These are phyloP conservation scores for Zasmidium angulare DNA, from an alignment of 2,329 filamentous ascomycete genomes.

Conservation along the genomic window DNA sequence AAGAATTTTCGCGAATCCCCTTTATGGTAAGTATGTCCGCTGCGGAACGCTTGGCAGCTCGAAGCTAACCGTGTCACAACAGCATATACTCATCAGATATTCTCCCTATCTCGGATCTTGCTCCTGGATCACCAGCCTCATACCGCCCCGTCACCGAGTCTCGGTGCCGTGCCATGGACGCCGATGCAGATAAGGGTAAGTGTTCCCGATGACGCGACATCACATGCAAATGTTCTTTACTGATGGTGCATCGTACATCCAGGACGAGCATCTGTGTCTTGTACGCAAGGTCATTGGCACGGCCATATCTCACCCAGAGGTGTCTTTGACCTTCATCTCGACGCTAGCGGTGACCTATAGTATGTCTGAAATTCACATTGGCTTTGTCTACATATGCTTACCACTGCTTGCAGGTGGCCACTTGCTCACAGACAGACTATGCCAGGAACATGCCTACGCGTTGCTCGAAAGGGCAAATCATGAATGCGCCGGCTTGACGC, in stretches of 20 bases:
- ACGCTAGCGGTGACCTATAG: constrained; percentile 6
- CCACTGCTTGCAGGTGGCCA: neutral
- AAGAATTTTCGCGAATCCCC: constrained; percentile 7
- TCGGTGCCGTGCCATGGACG: constrained; percentile 1
- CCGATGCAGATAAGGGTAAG: constrained; percentile 2
- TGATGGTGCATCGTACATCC: neutral
- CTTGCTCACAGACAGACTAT: constrained; percentile 6
- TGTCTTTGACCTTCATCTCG: constrained; percentile 2
- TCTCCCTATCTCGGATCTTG: neutral
- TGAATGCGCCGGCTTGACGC: constrained; percentile 2
- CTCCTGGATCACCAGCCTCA: constrained; percentile 6
- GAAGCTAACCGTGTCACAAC: neutral
- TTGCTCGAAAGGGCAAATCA: constrained; percentile 2
- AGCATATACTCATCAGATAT: constrained; percentile 7
- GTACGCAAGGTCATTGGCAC: constrained; percentile 5
- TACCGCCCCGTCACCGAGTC: constrained; percentile 2
- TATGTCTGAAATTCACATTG: neutral
- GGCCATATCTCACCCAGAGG: neutral
- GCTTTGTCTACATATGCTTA: neutral
- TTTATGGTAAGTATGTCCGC: constrained; percentile 10
- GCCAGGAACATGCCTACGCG: constrained; percentile 7
- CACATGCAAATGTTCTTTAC: neutral
- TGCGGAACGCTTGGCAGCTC: neutral
- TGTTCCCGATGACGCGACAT: neutral
- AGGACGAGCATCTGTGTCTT: neutral